A percentile compares a stretch with the other conserved stretches of the same genome.
phyloP scores from a whole-genome alignment of 169 alveolate species.

The Cryptosporidium felis region DNA sequence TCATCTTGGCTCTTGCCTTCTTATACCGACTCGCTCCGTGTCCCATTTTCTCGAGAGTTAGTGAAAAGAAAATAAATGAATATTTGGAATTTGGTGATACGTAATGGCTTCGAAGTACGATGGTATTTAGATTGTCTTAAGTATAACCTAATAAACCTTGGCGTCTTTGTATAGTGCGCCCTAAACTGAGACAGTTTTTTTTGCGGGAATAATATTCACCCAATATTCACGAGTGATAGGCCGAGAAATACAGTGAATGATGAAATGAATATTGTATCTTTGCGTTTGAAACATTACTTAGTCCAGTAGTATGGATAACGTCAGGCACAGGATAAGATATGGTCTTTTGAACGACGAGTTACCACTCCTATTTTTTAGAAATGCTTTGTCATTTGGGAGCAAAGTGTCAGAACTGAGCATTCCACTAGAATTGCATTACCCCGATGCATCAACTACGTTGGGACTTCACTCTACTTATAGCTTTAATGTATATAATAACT shows the following conservation, averaged over 20 bases:
- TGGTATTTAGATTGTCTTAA: not conserved
- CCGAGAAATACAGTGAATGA: too few relatives aligned
- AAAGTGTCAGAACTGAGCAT: not conserved
- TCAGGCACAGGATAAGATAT: constrained; percentile 14
- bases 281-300: too few relatives aligned
- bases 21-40: constrained; percentile 92
- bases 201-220: too few relatives aligned
- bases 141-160: not conserved
- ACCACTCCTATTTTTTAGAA: constrained; percentile 14
- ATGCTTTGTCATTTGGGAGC: constrained; percentile 14
- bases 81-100: too few relatives aligned
- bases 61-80: too few relatives aligned
- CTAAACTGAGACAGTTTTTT: too few relatives aligned
- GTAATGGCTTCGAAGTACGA: not conserved
- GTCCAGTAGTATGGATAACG: too few relatives aligned
- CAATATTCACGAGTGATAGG: too few relatives aligned
- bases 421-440: constrained; percentile 30
- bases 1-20: constrained; percentile 92
- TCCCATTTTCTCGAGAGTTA: constrained; percentile 78
- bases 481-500: not conserved
- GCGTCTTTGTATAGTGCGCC: constrained; percentile 20
- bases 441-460: constrained; percentile 4
- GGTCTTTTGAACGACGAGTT: not conserved
- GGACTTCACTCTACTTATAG: constrained; percentile 32
- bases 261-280: too few relatives aligned